These are phyloP conservation scores for Cryptococcus wingfieldii DNA, from an alignment of 1,284 basidiomycete genomes.

Conservation along the genomic window DNA sequence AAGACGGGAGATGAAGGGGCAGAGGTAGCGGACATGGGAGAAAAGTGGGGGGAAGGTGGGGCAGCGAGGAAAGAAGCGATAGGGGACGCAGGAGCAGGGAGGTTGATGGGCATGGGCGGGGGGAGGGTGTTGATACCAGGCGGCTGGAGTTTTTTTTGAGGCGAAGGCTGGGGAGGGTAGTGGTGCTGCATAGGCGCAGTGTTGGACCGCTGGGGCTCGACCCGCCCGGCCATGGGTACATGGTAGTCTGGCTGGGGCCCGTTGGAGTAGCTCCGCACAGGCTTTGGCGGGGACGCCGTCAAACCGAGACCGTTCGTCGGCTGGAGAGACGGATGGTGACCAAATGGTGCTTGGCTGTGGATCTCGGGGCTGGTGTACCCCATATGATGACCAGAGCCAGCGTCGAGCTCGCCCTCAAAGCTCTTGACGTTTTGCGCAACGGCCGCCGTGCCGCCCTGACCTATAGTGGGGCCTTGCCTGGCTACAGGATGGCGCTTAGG, in stretches of 20 bases:
- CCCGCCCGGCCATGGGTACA: not conserved
- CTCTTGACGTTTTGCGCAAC: constrained; percentile 8
- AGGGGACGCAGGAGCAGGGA: constrained; percentile 25
- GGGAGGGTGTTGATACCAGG: constrained; percentile 3
- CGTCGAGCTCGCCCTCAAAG: constrained; percentile 7
- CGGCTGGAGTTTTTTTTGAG: not conserved
- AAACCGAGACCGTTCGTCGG: not conserved
- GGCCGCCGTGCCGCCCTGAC: not conserved
- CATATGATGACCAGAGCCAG: not conserved
- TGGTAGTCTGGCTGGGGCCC: not conserved
- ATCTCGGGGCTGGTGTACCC: constrained; percentile 5
- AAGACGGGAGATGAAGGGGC: constrained; percentile 11
- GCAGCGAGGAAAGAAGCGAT: constrained; percentile 40
- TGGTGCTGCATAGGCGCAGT: not conserved
- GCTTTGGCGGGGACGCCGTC: not conserved
- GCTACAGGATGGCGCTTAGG: not conserved
- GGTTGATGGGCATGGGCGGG: constrained; percentile 15
- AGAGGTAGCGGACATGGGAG: constrained; percentile 10
- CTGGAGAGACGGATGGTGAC: not conserved
- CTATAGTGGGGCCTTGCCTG: not conserved
- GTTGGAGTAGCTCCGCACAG: not conserved
- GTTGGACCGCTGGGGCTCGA: not conserved
- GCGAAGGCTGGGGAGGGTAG: constrained; percentile 2
- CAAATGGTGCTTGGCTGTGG: constrained; percentile 5
- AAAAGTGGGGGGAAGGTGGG: constrained; percentile 25